Conservation (phyloP, 257 asterid species). For the Pogostemon cablin region DNA sequence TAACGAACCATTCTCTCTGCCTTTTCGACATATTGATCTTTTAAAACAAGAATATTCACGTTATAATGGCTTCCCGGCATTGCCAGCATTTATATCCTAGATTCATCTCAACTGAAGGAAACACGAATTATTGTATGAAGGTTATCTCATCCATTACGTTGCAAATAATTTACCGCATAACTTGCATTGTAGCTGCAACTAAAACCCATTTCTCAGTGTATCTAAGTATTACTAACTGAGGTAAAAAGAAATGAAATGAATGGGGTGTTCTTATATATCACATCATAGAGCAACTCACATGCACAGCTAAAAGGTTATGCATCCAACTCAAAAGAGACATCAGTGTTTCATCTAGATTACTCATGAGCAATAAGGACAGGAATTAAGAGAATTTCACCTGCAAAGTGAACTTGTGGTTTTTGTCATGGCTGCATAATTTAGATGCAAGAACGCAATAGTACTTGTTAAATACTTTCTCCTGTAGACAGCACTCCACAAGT, state of each 20-base stretch:
- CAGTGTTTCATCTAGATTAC: background rate
- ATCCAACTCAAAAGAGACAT: conserved; percentile 7
- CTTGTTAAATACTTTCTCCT: conserved; percentile 88
- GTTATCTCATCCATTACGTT: background rate
- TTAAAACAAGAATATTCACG: background rate
- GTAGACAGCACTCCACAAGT: conserved; percentile 91
- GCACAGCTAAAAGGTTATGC: background rate
- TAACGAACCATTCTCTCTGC: background rate
- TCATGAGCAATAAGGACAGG: background rate
- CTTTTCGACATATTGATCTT: background rate
- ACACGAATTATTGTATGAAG: background rate
- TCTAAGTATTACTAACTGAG: background rate
- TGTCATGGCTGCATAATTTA: conserved; percentile 84
- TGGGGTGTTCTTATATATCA: background rate
- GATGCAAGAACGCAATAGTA: conserved; percentile 87
- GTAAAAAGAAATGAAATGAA: background rate
- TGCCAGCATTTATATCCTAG: background rate
- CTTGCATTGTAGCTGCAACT: no score
- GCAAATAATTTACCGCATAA: no score
- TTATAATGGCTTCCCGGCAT: background rate
- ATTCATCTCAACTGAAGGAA: background rate
- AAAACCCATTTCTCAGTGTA: background rate
- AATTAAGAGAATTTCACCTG: conserved; percentile 60
- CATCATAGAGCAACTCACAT: conserved; percentile 1
- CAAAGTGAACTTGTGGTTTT: conserved; percentile 89